These are phyloP conservation scores for Suillus occidentalis DNA, from an alignment of 768 basidiomycete genomes.

Conservation along the genomic window DNA sequence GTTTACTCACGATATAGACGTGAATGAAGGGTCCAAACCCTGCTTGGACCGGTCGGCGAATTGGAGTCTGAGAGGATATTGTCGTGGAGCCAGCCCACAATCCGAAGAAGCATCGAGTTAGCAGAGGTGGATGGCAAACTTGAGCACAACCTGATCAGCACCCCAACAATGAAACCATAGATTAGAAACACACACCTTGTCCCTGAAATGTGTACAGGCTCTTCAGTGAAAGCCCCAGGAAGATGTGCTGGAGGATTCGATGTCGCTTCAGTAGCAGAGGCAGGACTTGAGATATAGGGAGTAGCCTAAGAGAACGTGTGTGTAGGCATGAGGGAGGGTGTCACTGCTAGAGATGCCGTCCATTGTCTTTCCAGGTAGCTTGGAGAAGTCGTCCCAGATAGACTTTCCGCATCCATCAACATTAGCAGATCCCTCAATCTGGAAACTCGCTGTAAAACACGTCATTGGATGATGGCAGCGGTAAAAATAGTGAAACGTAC, in stretches of 20 bases:
- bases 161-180: not conserved
- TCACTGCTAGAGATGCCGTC: conserved; percentile 42
- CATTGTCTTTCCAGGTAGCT: conserved; percentile 62
- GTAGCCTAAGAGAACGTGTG: too few relatives aligned
- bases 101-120: conserved; percentile 66
- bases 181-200: conserved; percentile 41
- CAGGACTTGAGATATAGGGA: too few relatives aligned
- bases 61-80: conserved; percentile 74
- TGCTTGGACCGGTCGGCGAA: conserved; percentile 68
- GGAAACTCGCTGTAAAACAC: conserved; percentile 56
- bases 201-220: conserved; percentile 42
- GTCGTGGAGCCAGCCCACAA: conserved; percentile 74
- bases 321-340: too few relatives aligned
- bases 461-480: conserved; percentile 5
- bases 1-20: not conserved
- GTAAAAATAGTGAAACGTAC: conserved; percentile 30
- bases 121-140: conserved; percentile 83
- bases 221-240: too few relatives aligned
- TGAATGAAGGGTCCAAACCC: conserved; percentile 39
- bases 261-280: too few relatives aligned
- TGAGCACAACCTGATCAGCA: conserved; percentile 1
- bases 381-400: conserved; percentile 75
- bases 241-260: too few relatives aligned
- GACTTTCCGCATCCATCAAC: conserved; percentile 64
- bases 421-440: conserved; percentile 69